A percentile compares a stretch with the other conserved stretches of the same genome.
phyloP scores from a whole-genome alignment of 2,329 filamentous ascomycete genomes.

The Exophiala viscosa region DNA sequence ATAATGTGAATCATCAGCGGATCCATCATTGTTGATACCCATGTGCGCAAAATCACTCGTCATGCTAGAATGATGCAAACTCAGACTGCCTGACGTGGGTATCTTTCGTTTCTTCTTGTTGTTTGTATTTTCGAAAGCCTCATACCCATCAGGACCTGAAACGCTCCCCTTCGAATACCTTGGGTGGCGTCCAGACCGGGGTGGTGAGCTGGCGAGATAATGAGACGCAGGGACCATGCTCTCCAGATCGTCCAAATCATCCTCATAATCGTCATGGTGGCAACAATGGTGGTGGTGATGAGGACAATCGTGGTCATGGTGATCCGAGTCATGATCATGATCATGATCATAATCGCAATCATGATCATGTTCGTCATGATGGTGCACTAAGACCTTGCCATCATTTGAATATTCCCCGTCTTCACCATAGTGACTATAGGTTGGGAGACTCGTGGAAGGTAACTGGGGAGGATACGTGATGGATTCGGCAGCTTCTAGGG shows the following conservation, averaged over 20 bases:
- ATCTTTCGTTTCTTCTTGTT: constrained; percentile 99
- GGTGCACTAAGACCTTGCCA: constrained; percentile 44
- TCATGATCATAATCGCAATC: constrained; percentile 22
- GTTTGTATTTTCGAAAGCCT: constrained; percentile 96
- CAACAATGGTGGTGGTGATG: constrained; percentile 29
- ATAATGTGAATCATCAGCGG: constrained; percentile 39
- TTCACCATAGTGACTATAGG: constrained; percentile 66
- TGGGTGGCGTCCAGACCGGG: constrained; percentile 33
- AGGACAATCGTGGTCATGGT: constrained; percentile 20
- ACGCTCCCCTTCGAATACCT: constrained; percentile 46
- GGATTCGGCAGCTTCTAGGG: constrained; percentile 75
- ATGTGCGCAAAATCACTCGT: constrained; percentile 63
- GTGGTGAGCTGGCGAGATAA: constrained; percentile 40
- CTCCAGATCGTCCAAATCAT: constrained; percentile 48
- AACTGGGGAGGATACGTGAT: constrained; percentile 78
- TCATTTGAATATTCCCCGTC: constrained; percentile 51
- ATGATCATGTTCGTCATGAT: constrained; percentile 35
- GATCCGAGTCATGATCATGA: constrained; percentile 13
- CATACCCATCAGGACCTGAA: constrained; percentile 80
- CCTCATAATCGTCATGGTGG: constrained; percentile 40
- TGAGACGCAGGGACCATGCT: constrained; percentile 45
- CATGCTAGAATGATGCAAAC: constrained; percentile 55
- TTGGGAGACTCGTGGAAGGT: constrained; percentile 68
- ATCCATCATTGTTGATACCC: constrained; percentile 47
- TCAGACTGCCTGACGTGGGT: constrained; percentile 74